Evolutionary conservation across 2,329 filamentous ascomycete species (phyloP).

Genomic region (Drechslera avenae): DNA sequence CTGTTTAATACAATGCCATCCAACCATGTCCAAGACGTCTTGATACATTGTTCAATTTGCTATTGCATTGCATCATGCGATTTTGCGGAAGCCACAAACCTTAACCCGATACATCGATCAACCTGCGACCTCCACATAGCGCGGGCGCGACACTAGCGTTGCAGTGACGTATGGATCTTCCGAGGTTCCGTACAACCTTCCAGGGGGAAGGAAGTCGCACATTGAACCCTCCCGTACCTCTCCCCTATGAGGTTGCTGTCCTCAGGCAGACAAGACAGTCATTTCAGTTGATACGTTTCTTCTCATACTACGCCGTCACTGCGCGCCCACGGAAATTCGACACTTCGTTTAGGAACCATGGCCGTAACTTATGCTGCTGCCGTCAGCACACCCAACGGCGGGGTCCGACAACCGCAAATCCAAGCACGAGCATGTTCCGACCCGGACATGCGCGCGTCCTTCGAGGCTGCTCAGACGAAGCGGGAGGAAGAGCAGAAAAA

Average conservation of each 20-base stretch:
- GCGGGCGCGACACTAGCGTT: slow-evolving; percentile 20
- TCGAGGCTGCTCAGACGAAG: slow-evolving; percentile 6
- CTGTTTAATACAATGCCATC: too few relatives aligned
- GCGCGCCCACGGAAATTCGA: background rate
- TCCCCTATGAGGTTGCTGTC: slow-evolving; percentile 9
- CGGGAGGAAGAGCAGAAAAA: slow-evolving; percentile 10
- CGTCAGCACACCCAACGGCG: slow-evolving; percentile 24
- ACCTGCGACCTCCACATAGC: slow-evolving; percentile 18
- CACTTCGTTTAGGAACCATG: slow-evolving; percentile 9
- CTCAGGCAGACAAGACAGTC: slow-evolving; percentile 3
- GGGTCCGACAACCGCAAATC: slow-evolving; percentile 19
- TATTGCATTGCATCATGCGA: slow-evolving; percentile 1
- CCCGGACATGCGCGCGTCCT: slow-evolving; percentile 14
- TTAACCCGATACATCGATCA: slow-evolving; percentile 5
- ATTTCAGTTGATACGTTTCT: background rate
- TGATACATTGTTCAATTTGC: too few relatives aligned
- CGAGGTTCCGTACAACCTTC: slow-evolving; percentile 11
- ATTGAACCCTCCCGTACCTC: background rate
- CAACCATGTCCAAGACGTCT: background rate
- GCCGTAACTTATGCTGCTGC: slow-evolving; percentile 28
- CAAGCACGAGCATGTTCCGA: slow-evolving; percentile 17
- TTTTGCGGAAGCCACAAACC: background rate
- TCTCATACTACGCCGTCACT: background rate
- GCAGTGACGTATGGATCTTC: slow-evolving; percentile 28
- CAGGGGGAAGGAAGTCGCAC: background rate